These are phyloP conservation scores for Amphibolis antarctica DNA, from an alignment of 106 monocot species.

Conservation along the genomic window DNA sequence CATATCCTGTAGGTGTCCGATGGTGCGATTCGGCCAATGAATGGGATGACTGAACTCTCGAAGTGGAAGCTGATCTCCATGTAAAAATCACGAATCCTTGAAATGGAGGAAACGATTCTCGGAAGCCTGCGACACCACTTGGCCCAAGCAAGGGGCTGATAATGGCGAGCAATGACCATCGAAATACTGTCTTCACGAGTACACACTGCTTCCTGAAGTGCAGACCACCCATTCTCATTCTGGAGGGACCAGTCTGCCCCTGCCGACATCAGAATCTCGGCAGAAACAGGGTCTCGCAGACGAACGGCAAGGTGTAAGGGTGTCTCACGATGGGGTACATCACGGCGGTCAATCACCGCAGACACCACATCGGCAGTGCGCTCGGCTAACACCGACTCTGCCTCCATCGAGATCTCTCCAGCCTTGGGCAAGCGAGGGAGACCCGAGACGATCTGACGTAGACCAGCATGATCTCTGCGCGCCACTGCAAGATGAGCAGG, in stretches of 20 bases:
- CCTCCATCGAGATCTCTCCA: slow-evolving; percentile 71
- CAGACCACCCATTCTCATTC: slow-evolving; percentile 94
- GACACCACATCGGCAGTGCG: slow-evolving; percentile 60
- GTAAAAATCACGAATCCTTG: slow-evolving; percentile 80
- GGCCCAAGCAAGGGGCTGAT: slow-evolving; percentile 96
- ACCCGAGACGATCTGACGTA: slow-evolving; percentile 41
- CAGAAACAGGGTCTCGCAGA: slow-evolving; percentile 61
- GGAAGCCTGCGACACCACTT: slow-evolving; percentile 97
- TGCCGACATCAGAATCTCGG: slow-evolving; percentile 90
- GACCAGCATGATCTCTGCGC: slow-evolving; percentile 60
- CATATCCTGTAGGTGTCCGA: slow-evolving; percentile 94
- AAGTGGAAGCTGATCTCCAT: slow-evolving; percentile 99
- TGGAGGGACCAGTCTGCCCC: slow-evolving; percentile 97
- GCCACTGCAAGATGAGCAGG: slow-evolving; percentile 69
- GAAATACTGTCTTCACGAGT: slow-evolving; percentile 71
- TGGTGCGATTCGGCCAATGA: slow-evolving; percentile 77
- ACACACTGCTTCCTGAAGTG: slow-evolving; percentile 90
- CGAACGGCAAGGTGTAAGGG: slow-evolving; percentile 98
- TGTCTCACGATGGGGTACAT: slow-evolving; percentile 84
- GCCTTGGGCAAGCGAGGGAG: slow-evolving; percentile 79
- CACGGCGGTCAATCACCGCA: slow-evolving; percentile 66
- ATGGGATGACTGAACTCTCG: slow-evolving; percentile 96
- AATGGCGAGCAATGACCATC: slow-evolving; percentile 80
- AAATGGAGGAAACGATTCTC: slow-evolving; percentile 59
- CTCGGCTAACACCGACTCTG: slow-evolving; percentile 61